Percentiles rank a stretch among this genome's conserved stretches.
Evolutionary conservation across 2,329 filamentous ascomycete species (phyloP).

Genomic region (Colletotrichum destructivum): DNA sequence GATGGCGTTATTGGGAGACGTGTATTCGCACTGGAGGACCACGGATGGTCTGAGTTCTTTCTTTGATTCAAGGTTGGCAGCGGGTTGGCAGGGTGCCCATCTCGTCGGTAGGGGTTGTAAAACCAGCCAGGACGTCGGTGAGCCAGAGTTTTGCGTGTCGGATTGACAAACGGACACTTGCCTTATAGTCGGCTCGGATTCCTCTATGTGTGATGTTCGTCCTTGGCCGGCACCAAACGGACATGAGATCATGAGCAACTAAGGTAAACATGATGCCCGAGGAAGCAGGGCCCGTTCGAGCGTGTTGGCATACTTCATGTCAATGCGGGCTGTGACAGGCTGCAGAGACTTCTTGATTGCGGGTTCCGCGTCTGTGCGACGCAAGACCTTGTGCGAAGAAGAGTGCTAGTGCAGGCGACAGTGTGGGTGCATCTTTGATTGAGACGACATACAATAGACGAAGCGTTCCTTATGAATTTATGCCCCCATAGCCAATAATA

Average conservation of each 20-base stretch:
- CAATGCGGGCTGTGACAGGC: neutral
- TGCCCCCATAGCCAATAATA: neutral
- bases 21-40: neutral
- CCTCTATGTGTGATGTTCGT: neutral
- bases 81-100: neutral
- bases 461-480: slow-evolving; percentile 1
- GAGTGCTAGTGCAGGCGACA: neutral
- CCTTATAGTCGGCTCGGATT: neutral
- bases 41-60: neutral
- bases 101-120: neutral
- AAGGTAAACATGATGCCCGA: neutral
- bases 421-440: slow-evolving; percentile 3
- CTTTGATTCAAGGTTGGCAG: slow-evolving; percentile 1
- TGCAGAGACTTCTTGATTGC: neutral
- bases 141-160: neutral
- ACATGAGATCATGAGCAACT: neutral
- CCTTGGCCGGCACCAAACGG: neutral
- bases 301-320: neutral
- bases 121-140: neutral
- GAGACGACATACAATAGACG: slow-evolving; percentile 4
- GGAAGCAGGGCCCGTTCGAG: neutral
- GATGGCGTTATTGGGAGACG: neutral
- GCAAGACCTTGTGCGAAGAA: neutral
- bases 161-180: neutral
- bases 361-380: neutral